Percentiles rank a stretch among this genome's conserved stretches.
Conservation (phyloP, 805 yeast genomes). For the Tanozyma kutaoensis region DNA sequence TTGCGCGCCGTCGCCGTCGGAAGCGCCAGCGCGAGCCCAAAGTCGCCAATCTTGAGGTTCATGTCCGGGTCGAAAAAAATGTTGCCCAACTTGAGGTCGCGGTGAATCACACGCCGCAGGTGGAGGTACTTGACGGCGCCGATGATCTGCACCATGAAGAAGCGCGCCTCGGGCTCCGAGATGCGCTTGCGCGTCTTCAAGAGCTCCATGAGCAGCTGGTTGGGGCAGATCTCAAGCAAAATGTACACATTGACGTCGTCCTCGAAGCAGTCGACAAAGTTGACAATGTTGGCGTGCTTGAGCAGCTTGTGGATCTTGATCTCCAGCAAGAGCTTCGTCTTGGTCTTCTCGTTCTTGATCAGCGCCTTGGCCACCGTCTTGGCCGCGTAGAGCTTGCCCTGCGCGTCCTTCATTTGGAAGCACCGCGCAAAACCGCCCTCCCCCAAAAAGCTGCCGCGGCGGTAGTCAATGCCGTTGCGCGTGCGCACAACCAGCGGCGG, state of each 20-base stretch:
- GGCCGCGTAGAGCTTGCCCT: slow-evolving; percentile 85
- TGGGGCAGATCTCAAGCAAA: slow-evolving; percentile 86
- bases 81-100: slow-evolving; percentile 93
- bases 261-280: slow-evolving; percentile 92
- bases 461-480: slow-evolving; percentile 76
- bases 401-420: slow-evolving; percentile 87
- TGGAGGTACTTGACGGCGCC: slow-evolving; percentile 94
- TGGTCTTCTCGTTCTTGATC: slow-evolving; percentile 80
- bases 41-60: slow-evolving; percentile 94
- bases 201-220: slow-evolving; percentile 89
- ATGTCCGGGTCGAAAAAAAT: slow-evolving; percentile 87
- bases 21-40: slow-evolving; percentile 95
- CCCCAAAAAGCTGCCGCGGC: slow-evolving; percentile 82
- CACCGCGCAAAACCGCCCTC: slow-evolving; percentile 99
- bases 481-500: slow-evolving; percentile 92
- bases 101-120: slow-evolving; percentile 80
- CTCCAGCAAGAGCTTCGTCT: slow-evolving; percentile 76
- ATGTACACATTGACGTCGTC: slow-evolving; percentile 92
- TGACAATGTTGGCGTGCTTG: slow-evolving; percentile 81
- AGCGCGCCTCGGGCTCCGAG: slow-evolving; percentile 85
- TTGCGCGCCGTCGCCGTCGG: slow-evolving; percentile 58
- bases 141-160: slow-evolving; percentile 78
- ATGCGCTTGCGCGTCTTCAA: slow-evolving; percentile 73
- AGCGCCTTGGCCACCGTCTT: slow-evolving; percentile 96
- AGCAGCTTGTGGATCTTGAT: slow-evolving; percentile 89